Evolutionary conservation across 306 rosid species (phyloP), one percentile per base, ranked within the genome.

Genomic region (Senna siamea): DNA sequence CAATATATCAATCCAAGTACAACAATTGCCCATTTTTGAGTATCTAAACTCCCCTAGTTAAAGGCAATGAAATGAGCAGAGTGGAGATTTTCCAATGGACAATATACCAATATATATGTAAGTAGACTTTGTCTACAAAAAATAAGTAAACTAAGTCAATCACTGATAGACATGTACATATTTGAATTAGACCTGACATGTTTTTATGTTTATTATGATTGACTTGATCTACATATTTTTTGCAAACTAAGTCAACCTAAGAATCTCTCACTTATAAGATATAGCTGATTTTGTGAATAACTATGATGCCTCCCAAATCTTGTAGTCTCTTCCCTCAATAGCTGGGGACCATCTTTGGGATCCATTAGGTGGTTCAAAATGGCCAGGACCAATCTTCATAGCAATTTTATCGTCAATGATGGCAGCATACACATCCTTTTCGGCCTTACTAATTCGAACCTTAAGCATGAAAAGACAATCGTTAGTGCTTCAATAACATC

Each of bases 401-500:
- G 96, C 93, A 38, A 95, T 78, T 65, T 83, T 90, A 38, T 78
- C 82, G 20, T 90, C 96, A 14, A 92, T 47, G 74, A 84, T 82
- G 66, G 99, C 98, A 0, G 92, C 99, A 76, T 95, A 95, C 66
- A 92, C 97, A 77, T 92, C 98, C 86, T 97, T 88, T 75, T 88
- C 93, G n/a, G 91, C 84, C 84, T 92, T 87, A 7, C 52, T 63
- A 50, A 95, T 92, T 89, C 82, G 7, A 68, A 95, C 81, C 99
- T 95, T 68, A 5, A 64, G 48, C 56, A 75, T 64, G 20, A 64
- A 43, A 69, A 64, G 43, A 43, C 40, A 78, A 58, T 66, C 54
- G 75, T 72, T 40, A 66, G 47, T 71, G 46, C 66, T 43, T 53
- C 44, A 50, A 50, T 53, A 15, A 20, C 6, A 44, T 57, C 40